These are phyloP conservation scores for Colletotrichum gloeosporioides DNA, from an alignment of 2,329 filamentous ascomycete species.

Conservation along the genomic window DNA sequence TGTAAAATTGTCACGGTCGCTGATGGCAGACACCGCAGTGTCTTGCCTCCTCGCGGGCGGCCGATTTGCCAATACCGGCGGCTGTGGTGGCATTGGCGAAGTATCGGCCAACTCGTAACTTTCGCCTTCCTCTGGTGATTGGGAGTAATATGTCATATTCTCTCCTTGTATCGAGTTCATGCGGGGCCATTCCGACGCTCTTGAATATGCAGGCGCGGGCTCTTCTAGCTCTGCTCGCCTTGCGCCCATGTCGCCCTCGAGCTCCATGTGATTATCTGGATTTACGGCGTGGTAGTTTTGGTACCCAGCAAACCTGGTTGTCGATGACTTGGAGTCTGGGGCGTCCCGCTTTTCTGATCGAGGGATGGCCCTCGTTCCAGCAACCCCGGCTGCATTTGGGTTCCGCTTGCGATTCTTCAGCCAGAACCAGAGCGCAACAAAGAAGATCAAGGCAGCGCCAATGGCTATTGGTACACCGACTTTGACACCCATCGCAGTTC, in stretches of 20 bases:
- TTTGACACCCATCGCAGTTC: not conserved
- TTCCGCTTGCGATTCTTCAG: not conserved
- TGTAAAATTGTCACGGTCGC: not conserved
- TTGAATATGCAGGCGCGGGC: not conserved
- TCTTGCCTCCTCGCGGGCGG: not conserved
- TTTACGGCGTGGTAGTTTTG: not conserved
- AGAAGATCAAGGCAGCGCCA: not conserved
- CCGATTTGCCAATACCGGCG: not conserved
- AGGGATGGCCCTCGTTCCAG: not conserved
- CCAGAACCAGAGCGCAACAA: constrained; percentile 5
- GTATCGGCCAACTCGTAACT: constrained; percentile 19
- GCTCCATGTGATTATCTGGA: constrained; percentile 1
- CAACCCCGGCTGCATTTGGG: not conserved
- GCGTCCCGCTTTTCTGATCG: constrained; percentile 17
- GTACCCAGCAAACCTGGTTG: constrained; percentile 4
- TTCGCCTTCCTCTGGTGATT: not conserved
- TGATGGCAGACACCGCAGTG: not conserved
- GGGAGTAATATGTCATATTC: not conserved
- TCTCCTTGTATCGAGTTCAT: constrained; percentile 12
- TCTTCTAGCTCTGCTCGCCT: constrained; percentile 8
- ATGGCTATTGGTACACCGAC: constrained; percentile 8
- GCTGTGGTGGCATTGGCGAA: not conserved
- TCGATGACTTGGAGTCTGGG: constrained; percentile 14
- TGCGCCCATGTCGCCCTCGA: constrained; percentile 1
- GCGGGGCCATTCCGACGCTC: constrained; percentile 12